phyloP scores from a whole-genome alignment of 2,329 filamentous ascomycete genomes.

The Rasamsonia emersonii region DNA sequence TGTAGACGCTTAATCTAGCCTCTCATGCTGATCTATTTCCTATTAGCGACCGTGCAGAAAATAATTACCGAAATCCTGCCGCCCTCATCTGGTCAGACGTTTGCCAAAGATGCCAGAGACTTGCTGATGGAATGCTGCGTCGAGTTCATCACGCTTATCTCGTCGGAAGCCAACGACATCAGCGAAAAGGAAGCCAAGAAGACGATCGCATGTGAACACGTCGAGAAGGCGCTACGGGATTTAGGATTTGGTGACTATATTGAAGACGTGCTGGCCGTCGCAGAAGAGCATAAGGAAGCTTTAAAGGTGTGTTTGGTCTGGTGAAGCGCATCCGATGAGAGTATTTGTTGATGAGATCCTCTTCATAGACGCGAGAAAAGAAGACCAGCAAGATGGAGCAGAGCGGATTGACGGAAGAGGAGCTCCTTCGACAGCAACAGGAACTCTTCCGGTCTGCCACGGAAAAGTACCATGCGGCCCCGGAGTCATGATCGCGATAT shows the following conservation, averaged over 20 bases:
- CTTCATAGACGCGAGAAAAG: conserved; percentile 73
- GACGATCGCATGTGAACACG: conserved; percentile 96
- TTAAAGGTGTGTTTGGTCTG: conserved; percentile 59
- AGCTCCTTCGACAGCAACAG: conserved; percentile 79
- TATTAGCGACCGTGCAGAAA: conserved; percentile 59
- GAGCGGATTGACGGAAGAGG: conserved; percentile 83
- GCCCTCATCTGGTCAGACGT: conserved; percentile 65
- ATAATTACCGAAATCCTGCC: conserved; percentile 93
- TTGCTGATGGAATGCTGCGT: conserved; percentile 97
- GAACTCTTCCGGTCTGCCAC: conserved; percentile 81
- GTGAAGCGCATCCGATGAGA: no score
- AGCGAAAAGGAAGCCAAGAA: conserved; percentile 98
- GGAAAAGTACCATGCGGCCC: conserved; percentile 56
- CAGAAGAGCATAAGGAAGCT: conserved; percentile 83
- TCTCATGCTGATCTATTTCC: background rate
- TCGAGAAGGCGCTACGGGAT: conserved; percentile 86
- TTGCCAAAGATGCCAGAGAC: conserved; percentile 91
- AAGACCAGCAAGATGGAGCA: conserved; percentile 96
- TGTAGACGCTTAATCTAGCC: no score
- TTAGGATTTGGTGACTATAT: conserved; percentile 92
- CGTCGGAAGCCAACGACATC: conserved; percentile 98
- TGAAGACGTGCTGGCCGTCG: conserved; percentile 74
- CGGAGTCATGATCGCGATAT: conserved; percentile 26
- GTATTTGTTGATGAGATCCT: conserved; percentile 14
- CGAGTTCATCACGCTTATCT: conserved; percentile 96